A percentile compares a stretch with the other conserved stretches of the same genome.
Evolutionary conservation across 495 filamentous ascomycete species (phyloP).

Genomic region (Extremus antarcticus): DNA sequence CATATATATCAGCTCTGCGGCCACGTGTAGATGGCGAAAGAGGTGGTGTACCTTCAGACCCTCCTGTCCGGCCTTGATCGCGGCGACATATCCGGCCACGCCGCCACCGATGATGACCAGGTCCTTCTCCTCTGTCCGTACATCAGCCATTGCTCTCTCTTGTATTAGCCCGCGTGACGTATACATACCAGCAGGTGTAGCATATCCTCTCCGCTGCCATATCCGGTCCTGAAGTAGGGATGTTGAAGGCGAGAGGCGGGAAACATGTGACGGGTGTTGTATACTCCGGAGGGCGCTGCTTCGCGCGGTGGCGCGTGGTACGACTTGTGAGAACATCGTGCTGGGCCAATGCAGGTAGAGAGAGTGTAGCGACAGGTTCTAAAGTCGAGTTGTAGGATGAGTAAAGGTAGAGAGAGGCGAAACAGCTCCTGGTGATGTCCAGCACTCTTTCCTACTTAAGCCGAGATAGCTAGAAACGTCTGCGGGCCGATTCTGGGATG

Average conservation of each 20-base stretch:
- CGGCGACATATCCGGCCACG: conserved; percentile 96
- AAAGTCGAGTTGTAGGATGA: background rate
- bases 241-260: conserved; percentile 14
- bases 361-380: background rate
- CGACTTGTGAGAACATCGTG: conserved; percentile 11
- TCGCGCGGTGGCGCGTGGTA: conserved; percentile 11
- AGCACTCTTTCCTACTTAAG: background rate
- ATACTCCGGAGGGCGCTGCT: conserved; percentile 8
- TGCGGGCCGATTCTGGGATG: background rate
- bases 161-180: background rate
- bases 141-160: background rate
- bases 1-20: background rate
- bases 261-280: conserved; percentile 5
- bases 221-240: conserved; percentile 16
- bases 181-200: conserved; percentile 63
- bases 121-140: conserved; percentile 68
- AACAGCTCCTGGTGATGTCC: too few species aligned
- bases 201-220: conserved; percentile 48
- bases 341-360: background rate
- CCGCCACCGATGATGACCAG: conserved; percentile 93
- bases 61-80: conserved; percentile 97
- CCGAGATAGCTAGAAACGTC: background rate
- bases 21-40: too few species aligned
- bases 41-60: conserved; percentile 88
- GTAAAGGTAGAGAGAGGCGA: background rate